Evolutionary conservation across 768 basidiomycete species (phyloP).

Genomic region (Termitomyces sp.): DNA sequence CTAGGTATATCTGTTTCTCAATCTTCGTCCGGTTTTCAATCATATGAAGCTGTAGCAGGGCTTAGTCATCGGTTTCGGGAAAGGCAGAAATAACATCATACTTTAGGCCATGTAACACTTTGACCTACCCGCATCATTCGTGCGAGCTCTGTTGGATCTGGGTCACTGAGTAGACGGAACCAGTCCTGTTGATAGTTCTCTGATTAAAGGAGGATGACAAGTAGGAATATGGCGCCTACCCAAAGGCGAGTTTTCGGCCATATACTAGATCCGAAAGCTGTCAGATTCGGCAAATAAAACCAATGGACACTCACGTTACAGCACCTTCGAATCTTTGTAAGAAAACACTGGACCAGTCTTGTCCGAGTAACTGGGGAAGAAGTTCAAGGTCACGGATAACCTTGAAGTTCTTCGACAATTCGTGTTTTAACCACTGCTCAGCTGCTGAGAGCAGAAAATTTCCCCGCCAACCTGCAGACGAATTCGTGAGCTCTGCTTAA

Average conservation of each 20-base stretch:
- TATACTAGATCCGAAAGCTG: slow-evolving; percentile 45
- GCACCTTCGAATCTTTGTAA: slow-evolving; percentile 89
- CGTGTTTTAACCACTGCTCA: slow-evolving; percentile 94
- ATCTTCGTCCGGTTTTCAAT: slow-evolving; percentile 85
- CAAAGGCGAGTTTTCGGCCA: slow-evolving; percentile 81
- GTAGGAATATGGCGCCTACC: slow-evolving; percentile 37
- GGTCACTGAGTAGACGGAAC: slow-evolving; percentile 82
- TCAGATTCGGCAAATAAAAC: slow-evolving; percentile 18
- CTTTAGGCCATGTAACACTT: slow-evolving; percentile 96
- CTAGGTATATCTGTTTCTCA: slow-evolving; percentile 81
- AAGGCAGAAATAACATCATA: slow-evolving; percentile 30
- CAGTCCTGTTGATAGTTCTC: slow-evolving; percentile 58
- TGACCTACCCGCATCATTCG: slow-evolving; percentile 89
- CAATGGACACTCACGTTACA: slow-evolving; percentile 64
- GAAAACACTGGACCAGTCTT: slow-evolving; percentile 96
- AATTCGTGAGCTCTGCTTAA: not conserved
- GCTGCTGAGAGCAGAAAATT: slow-evolving; percentile 90
- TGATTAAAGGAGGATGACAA: slow-evolving; percentile 7
- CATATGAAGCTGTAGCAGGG: slow-evolving; percentile 72
- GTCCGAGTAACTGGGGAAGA: slow-evolving; percentile 88
- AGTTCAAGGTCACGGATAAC: slow-evolving; percentile 97
- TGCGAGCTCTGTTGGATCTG: slow-evolving; percentile 73
- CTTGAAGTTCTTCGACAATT: slow-evolving; percentile 96
- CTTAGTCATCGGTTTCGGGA: not conserved
- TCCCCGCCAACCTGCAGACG: slow-evolving; percentile 81